Base-by-base conservation (phyloP, 2,329 filamentous ascomycete genomes). In the Cladophialophora chaetospira region DNA sequence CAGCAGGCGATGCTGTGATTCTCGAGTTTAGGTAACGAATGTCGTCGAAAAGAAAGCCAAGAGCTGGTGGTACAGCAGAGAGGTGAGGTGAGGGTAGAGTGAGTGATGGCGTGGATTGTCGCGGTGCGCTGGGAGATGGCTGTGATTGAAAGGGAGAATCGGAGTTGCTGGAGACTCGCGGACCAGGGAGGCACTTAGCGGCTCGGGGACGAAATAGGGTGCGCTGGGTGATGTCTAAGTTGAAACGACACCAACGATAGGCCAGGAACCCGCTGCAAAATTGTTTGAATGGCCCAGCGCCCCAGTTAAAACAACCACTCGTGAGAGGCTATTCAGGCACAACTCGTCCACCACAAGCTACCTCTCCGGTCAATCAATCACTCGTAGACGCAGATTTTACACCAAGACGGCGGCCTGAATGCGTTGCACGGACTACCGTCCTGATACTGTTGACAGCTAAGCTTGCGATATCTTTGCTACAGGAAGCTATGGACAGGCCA, bases 81-180 rank as follows among this genome's bases (percentile, higher is more conserved):
- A 31, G 54, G 48, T 31, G 36, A 48, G 29, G 44, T 42, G 48
- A 46, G 55, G 56, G 26, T 13, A 33, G 8, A 26, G 42, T 21
- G 40, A 49, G 55, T 53, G 55, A 53, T n/a, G 54, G 47, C 45
- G 54, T 36, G 26, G 40, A 43, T 33, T 38, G 54, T 60, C 53
- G 58, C 44, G 57, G 53, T 59, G 60, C 53, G 38, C 48, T 19
- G 23, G 6, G 23, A 57, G 59, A 54, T 54, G 51, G 55, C 44
- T 49, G 60, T 58, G 55, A 61, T 58, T 44, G 59, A 56, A 58
- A 58, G 59, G 59, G 52, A 58, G 55, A 54, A 19, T 51, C 48
- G 48, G 48, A 51, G 26, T 47, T 47, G 44, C 44, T n/a, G n/a
- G n/a, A n/a, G n/a, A n/a, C 36, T 40, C 23, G 36, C 36, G 36